Base-by-base conservation (phyloP, 805 yeast species). In the Candida hungchunana region DNA sequence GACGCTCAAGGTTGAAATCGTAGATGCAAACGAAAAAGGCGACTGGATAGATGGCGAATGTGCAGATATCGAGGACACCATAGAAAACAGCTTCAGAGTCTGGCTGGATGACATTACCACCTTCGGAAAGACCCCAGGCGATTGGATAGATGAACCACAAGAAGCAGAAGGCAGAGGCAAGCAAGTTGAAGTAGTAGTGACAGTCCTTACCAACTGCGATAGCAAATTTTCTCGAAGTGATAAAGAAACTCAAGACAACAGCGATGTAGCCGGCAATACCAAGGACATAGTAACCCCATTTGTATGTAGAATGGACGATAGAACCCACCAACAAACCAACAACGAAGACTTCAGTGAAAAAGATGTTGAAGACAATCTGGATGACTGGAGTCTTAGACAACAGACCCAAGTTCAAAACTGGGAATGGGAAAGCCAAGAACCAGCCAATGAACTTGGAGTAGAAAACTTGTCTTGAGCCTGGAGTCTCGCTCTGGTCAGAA, bases 271-370 rank as follows among this genome's bases (percentile, higher is more conserved):
- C 34, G 17, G 42, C 47, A 25, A 68, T 56, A 20, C 64, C 65
- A 32, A 63, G 60, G 39, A 72, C 45, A 56, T 69, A 78, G 63
- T 73, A 77, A 53, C 84, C 85, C 83, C 83, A 79, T 56, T 74
- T 79, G 58, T 79, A 79, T 32, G 74, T 60, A 5, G 82, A 70
- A 20, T 54, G 48, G 40, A 77, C 70, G 39, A 79, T 59, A 17
- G 71, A 44, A 47, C 82, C 84, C 51, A 78, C 67, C 52, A 79
- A 64, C 23, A 73, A 60, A 24, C 73, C 66, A 34, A 78, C 62
- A n/a, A 41, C 45, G 14, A 34, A 41, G 20, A 37, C 20, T 13
- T 36, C 45, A 22, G 45, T 37, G 18, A 41, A 32, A 35, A 41
- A 31, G 17, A 35, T 33, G 20, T 38, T 41, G 29, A 76, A 73